Base-by-base conservation (phyloP, 495 filamentous ascomycete genomes). In the Daldinia caldariorum region DNA sequence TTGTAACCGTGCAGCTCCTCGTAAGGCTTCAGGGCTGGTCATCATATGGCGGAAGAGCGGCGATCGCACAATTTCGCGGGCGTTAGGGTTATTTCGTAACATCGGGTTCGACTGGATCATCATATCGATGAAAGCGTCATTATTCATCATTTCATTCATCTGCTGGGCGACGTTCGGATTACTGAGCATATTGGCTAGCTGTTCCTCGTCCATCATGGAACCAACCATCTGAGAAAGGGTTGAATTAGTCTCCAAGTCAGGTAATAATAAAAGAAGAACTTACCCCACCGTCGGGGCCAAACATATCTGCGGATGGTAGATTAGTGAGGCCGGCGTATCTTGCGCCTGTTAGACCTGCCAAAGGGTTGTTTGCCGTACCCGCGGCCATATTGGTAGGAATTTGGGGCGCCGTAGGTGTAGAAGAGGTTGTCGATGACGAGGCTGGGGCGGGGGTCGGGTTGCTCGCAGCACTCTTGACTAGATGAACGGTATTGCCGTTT, bases 231-330 rank as follows among this genome's bases (percentile, higher is more conserved):
- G 76, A 13, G 63, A 29, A 57, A 58, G 26, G 18, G 13, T 35
- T 62, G 66, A 60, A 73, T 84, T 71, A 83, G 75, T 56, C 51
- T 60, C n/a, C 35, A 22, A 41, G 16, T 31, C n/a, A 26, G 26
- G 26, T 53, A 32, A 7, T 49, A 49, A 29, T 18, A 13, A 13
- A 32, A 18, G 20, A 10, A 51, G 14, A 22, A 90, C 94, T 86
- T 86, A 98, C 96, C 43, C 96, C 96, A 66, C 95, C 95, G 79
- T 99, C 96, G 50, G 94, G 92, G 16, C 96, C 96, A 80, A 99
- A 99, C 80, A 95, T 87, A 57, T 92, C 92, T 31, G 89, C 89
- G 54, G 91, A 92, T 6, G 96, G 96, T 32, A 99, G 85, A 70
- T 92, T 92, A 37, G 92, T 91, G 78, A 94, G 91, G 3, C 96